Evolutionary conservation across 192 early-diverging fungal genomes (phyloP).

Genomic region (Backusella tuberculispora): DNA sequence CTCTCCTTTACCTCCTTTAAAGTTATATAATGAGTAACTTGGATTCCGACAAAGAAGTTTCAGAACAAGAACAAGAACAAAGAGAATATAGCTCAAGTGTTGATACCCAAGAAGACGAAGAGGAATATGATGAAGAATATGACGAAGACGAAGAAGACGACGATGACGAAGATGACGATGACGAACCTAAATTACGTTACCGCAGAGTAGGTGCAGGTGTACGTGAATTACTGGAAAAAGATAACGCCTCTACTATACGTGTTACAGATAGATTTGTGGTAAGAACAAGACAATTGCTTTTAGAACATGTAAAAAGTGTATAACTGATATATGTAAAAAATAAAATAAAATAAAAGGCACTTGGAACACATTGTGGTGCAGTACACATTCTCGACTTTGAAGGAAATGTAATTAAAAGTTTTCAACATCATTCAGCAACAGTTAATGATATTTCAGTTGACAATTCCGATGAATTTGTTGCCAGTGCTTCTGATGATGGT

Average conservation of each 20-base stretch:
- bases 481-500: conserved; percentile 93
- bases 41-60: background rate
- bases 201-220: conserved; percentile 79
- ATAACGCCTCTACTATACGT: conserved; percentile 78
- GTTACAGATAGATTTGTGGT: conserved; percentile 90
- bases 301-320: background rate
- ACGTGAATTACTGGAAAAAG: conserved; percentile 80
- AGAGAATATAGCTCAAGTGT: background rate
- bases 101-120: conserved; percentile 65
- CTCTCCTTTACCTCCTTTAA: background rate
- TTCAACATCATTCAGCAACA: conserved; percentile 80
- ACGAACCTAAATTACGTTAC: conserved; percentile 92
- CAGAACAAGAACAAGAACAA: conserved; percentile 16
- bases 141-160: conserved; percentile 48
- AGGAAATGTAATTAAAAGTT: conserved; percentile 88
- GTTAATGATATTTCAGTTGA: conserved; percentile 92
- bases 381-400: conserved; percentile 91
- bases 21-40: conserved; percentile 8
- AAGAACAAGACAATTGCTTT: conserved; percentile 10
- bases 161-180: conserved; percentile 56
- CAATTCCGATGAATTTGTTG: conserved; percentile 83
- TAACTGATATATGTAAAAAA: background rate
- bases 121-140: conserved; percentile 37
- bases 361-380: conserved; percentile 92
- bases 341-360: conserved; percentile 48